Evolutionary conservation across 257 asterid genomes (phyloP).

Genomic region (Penstemon davidsonii): DNA sequence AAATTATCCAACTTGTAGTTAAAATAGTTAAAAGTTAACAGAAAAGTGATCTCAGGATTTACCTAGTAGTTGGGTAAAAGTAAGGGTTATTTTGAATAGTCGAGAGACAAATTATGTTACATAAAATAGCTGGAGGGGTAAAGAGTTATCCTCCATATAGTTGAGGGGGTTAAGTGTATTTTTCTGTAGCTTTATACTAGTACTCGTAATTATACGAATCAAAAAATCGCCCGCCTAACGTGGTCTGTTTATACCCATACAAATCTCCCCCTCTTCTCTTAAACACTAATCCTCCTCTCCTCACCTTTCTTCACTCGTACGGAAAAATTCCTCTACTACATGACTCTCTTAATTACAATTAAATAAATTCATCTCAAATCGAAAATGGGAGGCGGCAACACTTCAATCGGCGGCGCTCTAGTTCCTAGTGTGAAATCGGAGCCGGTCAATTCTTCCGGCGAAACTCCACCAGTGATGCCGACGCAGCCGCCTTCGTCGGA

Average conservation of each 20-base stretch:
- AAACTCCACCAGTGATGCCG: conserved; percentile 21
- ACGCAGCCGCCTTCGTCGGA: not conserved
- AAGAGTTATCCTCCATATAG: too few species aligned
- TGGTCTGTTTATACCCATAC: conserved; percentile 73
- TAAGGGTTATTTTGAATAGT: too few species aligned
- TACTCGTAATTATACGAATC: not conserved
- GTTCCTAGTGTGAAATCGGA: conserved; percentile 62
- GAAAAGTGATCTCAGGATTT: too few species aligned
- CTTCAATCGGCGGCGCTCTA: conserved; percentile 43
- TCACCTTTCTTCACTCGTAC: conserved; percentile 3
- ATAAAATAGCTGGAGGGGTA: too few species aligned
- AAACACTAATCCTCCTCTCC: not conserved
- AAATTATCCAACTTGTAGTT: too few species aligned
- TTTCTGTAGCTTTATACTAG: too few species aligned
- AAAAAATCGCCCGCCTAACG: conserved; percentile 53
- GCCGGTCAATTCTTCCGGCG: conserved; percentile 31
- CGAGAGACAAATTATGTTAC: too few species aligned
- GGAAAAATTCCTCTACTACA: too few species aligned
- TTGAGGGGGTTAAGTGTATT: too few species aligned
- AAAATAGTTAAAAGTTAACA: too few species aligned
- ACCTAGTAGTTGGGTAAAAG: too few species aligned
- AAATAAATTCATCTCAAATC: conserved; percentile 21
- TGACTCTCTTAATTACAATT: not conserved
- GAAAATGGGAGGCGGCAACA: conserved; percentile 46
- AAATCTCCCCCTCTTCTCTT: not conserved